Evolutionary conservation across 1,284 basidiomycete species (phyloP), one percentile per base, ranked within the genome.

Genomic region (Cronartium quercuum): DNA sequence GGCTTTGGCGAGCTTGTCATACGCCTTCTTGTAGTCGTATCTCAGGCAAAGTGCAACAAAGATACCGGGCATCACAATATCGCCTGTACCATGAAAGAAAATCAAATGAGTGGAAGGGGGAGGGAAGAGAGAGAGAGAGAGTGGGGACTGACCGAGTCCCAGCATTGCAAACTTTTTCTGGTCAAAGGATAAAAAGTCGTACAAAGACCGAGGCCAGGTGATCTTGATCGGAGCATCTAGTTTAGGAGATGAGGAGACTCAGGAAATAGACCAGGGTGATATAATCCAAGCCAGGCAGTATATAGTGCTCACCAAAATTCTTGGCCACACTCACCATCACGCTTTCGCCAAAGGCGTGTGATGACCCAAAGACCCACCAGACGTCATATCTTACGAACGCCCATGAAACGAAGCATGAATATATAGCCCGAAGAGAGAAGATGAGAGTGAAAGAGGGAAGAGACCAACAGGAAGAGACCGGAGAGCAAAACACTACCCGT

Each of bases 31-130:
- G 77, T 90, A 85, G 83, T 98, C 95, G 82, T 90, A 95, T 62
- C 94, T 89, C 40, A 98, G 86, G 3, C 90, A 91, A 2, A 95
- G 86, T 18, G 92, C 90, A 70, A 96, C 84, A 82, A 98, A 91
- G 75, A 90, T 86, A n/a, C 78, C 80, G 0, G 92, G 92, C 47
- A 94, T 86, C 34, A 95, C 91, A 73, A 95, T 88, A 81, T 94
- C 92, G 38, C 95, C 93, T 51, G 37, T 61, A 21, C 12, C 38
- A 15, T 7, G 12, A 65, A 12, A n/a, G 3, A 60, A 41, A 18
- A n/a, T 40, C n/a, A 12, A 40, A 44, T 18, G 10, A 10, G 29
- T 37, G 18, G 58, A 61, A 61, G 9, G 9, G 35, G 42, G 51
- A 55, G n/a, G 6, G 29, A n/a, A n/a, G 15, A 10, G 51, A 21